Conservation (phyloP, 331 rosid genomes). For the Prunus yedoensis region DNA sequence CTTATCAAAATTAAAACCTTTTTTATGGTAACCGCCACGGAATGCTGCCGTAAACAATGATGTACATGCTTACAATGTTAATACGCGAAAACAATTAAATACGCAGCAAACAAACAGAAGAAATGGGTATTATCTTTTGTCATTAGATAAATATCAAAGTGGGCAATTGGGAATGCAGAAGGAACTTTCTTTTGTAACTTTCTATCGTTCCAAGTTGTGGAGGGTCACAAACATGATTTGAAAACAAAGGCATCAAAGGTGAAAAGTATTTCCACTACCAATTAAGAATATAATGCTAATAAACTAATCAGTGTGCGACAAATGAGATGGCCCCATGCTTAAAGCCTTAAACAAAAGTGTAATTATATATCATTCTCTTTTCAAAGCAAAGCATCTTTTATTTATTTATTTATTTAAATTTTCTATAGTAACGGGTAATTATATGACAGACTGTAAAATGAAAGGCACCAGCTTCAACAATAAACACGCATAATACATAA, state of each 20-base stretch:
- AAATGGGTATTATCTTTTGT: neutral
- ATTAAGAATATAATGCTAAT: constrained; percentile 10
- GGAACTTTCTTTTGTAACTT: neutral
- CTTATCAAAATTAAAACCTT: too few species aligned
- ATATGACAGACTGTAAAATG: neutral
- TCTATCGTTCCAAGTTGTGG: neutral
- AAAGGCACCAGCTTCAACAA: neutral
- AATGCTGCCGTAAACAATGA: neutral
- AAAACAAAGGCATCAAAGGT: neutral
- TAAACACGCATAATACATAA: neutral
- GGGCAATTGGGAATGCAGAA: neutral
- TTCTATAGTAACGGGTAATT: too few species aligned
- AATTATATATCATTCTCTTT: neutral
- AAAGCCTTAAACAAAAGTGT: neutral
- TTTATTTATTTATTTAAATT: too few species aligned
- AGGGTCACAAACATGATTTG: neutral
- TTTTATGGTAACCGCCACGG: neutral
- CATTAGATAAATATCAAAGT: neutral
- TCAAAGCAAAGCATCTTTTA: neutral
- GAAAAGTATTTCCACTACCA: neutral
- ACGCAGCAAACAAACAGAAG: neutral
- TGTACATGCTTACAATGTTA: neutral
- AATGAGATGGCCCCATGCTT: too few species aligned
- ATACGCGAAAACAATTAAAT: neutral
- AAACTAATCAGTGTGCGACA: neutral